Percentiles rank a stretch among this genome's conserved stretches.
phyloP scores from a whole-genome alignment of 2,329 filamentous ascomycete species.

The Graphilbum ipis-grandicollis region DNA sequence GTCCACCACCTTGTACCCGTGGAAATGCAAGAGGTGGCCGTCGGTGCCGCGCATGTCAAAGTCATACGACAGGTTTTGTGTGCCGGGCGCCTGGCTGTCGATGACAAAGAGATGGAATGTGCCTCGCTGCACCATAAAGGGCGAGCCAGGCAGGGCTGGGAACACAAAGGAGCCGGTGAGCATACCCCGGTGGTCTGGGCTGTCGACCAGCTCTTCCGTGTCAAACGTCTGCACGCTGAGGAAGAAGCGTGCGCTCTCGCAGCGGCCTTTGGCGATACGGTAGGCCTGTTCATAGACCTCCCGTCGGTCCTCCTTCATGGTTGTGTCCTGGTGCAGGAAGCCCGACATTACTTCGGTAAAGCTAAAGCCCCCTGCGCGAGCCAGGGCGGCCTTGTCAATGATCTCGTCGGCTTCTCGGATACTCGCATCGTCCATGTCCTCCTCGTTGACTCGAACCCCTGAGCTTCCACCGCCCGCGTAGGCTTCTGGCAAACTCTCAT shows the following conservation, averaged over 20 bases:
- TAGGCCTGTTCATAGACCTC: conserved; percentile 36
- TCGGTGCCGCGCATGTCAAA: conserved; percentile 40
- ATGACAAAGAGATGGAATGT: conserved; percentile 38
- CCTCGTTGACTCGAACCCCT: conserved; percentile 7
- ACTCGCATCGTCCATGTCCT: conserved; percentile 18
- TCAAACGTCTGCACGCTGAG: conserved; percentile 39
- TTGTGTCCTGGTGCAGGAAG: conserved; percentile 31
- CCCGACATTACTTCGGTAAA: conserved; percentile 51
- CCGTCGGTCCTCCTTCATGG: conserved; percentile 23
- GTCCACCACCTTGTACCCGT: conserved; percentile 46
- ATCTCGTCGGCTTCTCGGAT: conserved; percentile 19
- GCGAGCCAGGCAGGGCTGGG: conserved; percentile 33
- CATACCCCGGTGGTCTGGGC: conserved; percentile 31
- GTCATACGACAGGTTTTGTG: conserved; percentile 41
- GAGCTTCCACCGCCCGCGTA: not conserved
- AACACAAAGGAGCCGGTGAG: conserved; percentile 43
- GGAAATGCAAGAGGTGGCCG: conserved; percentile 35
- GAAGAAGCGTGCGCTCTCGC: conserved; percentile 40
- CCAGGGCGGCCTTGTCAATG: conserved; percentile 23
- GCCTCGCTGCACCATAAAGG: conserved; percentile 42
- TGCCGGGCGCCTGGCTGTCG: conserved; percentile 35
- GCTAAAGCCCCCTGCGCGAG: conserved; percentile 32
- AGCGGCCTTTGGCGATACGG: conserved; percentile 32
- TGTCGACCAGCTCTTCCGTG: conserved; percentile 26
- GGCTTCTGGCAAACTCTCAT: not conserved